A percentile compares a stretch with the other conserved stretches of the same genome.
Evolutionary conservation across 495 filamentous ascomycete species (phyloP).

Genomic region (Penicillium tannophilum): DNA sequence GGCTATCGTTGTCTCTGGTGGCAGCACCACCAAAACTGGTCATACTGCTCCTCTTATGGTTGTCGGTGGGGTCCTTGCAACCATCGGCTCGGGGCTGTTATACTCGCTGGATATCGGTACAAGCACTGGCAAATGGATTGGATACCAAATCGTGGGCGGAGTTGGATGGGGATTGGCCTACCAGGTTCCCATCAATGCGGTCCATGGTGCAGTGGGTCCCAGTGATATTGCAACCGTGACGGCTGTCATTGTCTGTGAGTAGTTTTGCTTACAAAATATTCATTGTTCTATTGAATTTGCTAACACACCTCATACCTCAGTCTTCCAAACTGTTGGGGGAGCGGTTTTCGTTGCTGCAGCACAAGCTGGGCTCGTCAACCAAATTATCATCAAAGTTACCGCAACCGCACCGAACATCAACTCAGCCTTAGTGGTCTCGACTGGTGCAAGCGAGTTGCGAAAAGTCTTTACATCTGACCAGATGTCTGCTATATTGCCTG

Average conservation of each 20-base stretch:
- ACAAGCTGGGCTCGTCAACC: conserved; percentile 50
- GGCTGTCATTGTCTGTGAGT: conserved; percentile 23
- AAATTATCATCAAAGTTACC: conserved; percentile 36
- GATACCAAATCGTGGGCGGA: conserved; percentile 42
- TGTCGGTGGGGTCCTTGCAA: conserved; percentile 6
- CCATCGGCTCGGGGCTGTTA: conserved; percentile 59
- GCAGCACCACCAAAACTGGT: conserved; percentile 32
- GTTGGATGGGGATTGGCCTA: conserved; percentile 32
- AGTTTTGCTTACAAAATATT: neutral
- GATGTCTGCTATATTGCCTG: conserved; percentile 12
- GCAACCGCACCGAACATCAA: conserved; percentile 43
- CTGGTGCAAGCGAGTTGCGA: conserved; percentile 55
- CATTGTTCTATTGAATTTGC: neutral
- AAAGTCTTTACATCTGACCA: conserved; percentile 38
- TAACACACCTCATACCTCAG: conserved; percentile 15
- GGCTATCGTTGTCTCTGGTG: conserved; percentile 34
- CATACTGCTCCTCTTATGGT: conserved; percentile 47
- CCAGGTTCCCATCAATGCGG: conserved; percentile 37
- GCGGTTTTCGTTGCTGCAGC: conserved; percentile 49
- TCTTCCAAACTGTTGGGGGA: conserved; percentile 41
- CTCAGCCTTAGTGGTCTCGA: conserved; percentile 40
- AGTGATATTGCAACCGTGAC: conserved; percentile 22
- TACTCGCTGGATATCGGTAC: conserved; percentile 33
- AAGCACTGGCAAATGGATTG: conserved; percentile 35
- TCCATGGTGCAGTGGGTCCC: conserved; percentile 18